Base-by-base conservation (phyloP, 2,329 filamentous ascomycete species). In the Ophiostoma sp. region DNA sequence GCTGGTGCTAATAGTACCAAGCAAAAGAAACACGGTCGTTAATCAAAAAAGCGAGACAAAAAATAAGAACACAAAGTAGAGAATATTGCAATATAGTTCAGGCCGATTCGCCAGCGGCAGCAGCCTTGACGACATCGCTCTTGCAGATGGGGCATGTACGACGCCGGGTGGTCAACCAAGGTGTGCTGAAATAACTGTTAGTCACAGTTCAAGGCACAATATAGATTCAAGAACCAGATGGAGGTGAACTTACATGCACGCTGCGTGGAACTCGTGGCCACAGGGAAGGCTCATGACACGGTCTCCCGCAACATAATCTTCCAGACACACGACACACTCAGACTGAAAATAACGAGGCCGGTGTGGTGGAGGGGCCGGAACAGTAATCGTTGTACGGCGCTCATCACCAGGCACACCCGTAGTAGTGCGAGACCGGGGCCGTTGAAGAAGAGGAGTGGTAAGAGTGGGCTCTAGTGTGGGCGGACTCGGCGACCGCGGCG, bases 81-180 rank as follows among this genome's bases (percentile, higher is more conserved):
- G 36, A 64, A 49, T 42, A 14, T n/a, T 45, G 49, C 49, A 11
- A 55, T 38, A 40, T 41, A 18, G n/a, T 9, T 44, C 63, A 70
- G 4, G 68, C 68, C 0, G 67, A 49, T 0, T 70, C 71, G 47
- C 71, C 69, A 1, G 45, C n/a, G 0, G 67, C 14, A 0, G 67
- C 14, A 0, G 62, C 68, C 36, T 85, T 82, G 16, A 99, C 94
- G 47, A 99, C 95, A 76, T 99, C 95, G 65, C 93, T 93, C 81
- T 99, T 99, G 81, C 95, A 99, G 70, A 99, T 98, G 0, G 95
- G 95, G 75, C 95, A 99, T n/a, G 95, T 99, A 71, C 95, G 89
- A 72, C 95, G 90, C 65, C 94, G 89, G 16, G 93, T 98, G 0
- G 94, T 97, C 66, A 99, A 82, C 95, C 95, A 99, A 1, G 95